phyloP scores from a whole-genome alignment of 1,284 basidiomycete species.

The Naganishia albida region DNA sequence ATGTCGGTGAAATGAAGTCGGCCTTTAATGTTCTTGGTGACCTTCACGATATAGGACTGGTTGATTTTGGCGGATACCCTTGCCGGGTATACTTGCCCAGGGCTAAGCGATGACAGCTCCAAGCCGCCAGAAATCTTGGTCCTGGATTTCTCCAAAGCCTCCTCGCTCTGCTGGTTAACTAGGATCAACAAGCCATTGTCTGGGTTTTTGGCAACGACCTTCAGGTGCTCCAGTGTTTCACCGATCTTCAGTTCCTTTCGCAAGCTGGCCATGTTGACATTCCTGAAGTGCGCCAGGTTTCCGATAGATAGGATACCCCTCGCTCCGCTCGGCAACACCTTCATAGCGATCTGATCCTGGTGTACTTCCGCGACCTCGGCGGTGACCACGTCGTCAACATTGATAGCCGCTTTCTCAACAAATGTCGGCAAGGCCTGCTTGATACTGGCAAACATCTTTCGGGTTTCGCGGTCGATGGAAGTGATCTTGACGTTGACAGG shows the following conservation, averaged over 20 bases:
- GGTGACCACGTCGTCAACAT: constrained; percentile 72
- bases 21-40: constrained; percentile 69
- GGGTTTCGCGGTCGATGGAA: constrained; percentile 64
- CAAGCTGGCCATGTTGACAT: constrained; percentile 68
- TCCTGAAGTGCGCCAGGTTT: constrained; percentile 81
- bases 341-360: constrained; percentile 76
- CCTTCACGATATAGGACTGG: constrained; percentile 72
- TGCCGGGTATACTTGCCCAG: constrained; percentile 74
- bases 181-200: constrained; percentile 88
- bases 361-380: constrained; percentile 76
- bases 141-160: constrained; percentile 55
- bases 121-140: constrained; percentile 52
- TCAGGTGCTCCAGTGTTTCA: constrained; percentile 72
- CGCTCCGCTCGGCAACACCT: constrained; percentile 68
- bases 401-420: constrained; percentile 67
- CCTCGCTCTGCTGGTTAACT: constrained; percentile 59
- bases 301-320: constrained; percentile 82
- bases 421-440: constrained; percentile 70
- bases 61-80: constrained; percentile 68
- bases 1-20: constrained; percentile 77
- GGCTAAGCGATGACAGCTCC: constrained; percentile 62
- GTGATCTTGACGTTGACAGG: constrained; percentile 85
- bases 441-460: constrained; percentile 79
- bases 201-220: constrained; percentile 85
- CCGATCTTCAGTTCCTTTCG: constrained; percentile 68